These are phyloP conservation scores for Globisporangium yorkense DNA, from an alignment of 352 stramenopile species.

Conservation along the genomic window DNA sequence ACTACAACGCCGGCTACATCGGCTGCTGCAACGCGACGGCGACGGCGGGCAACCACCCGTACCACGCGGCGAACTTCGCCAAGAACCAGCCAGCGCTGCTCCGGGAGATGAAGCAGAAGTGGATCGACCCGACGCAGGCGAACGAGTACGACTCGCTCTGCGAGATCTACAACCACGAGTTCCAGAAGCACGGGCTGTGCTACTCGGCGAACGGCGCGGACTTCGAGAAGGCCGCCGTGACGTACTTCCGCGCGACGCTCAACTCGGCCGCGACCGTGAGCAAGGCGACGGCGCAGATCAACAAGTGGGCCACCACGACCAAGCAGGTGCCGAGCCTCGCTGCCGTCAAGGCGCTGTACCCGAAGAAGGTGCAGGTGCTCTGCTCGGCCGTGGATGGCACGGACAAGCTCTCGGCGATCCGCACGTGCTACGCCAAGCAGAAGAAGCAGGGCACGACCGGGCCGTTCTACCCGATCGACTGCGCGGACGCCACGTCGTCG, in stretches of 20 bases:
- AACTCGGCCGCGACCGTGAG: conserved; percentile 36
- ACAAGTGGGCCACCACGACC: conserved; percentile 33
- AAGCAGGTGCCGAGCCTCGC: conserved; percentile 23
- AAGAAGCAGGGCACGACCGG: conserved; percentile 7
- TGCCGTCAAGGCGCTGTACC: conserved; percentile 44
- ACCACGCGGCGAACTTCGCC: conserved; percentile 37
- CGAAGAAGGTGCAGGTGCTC: conserved; percentile 56
- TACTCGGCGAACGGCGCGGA: conserved; percentile 31
- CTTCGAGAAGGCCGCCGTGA: conserved; percentile 13
- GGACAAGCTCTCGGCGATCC: conserved; percentile 67
- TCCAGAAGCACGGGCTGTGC: conserved; percentile 85
- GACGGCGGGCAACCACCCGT: conserved; percentile 50
- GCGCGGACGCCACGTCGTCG: no score
- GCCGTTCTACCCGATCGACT: conserved; percentile 4
- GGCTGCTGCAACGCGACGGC: conserved; percentile 67
- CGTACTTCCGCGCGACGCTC: conserved; percentile 16
- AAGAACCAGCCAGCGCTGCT: conserved; percentile 40
- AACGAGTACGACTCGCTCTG: conserved; percentile 65
- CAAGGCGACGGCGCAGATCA: conserved; percentile 44
- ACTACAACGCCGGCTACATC: conserved; percentile 70
- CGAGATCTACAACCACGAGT: conserved; percentile 85
- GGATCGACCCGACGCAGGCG: conserved; percentile 54
- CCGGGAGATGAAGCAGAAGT: conserved; percentile 48
- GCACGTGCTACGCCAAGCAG: conserved; percentile 59
- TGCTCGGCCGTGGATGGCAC: conserved; percentile 50